Evolutionary conservation across 2,329 filamentous ascomycete genomes (phyloP).

Genomic region (Arthrobotrys conoides): DNA sequence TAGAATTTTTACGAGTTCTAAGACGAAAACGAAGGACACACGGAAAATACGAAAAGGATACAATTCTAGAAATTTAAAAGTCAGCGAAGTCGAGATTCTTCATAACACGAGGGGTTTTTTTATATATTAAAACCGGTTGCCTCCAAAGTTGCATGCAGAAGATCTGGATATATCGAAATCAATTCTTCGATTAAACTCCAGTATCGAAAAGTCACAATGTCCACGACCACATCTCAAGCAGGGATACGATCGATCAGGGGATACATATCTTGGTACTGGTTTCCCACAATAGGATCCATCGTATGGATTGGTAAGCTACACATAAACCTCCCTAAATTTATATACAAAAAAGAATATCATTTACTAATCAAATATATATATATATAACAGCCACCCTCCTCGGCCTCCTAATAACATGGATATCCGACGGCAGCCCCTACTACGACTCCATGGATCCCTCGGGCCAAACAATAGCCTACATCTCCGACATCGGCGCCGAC

Average conservation of each 20-base stretch:
- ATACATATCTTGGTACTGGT: slow-evolving; percentile 53
- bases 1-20: neutral
- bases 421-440: slow-evolving; percentile 71
- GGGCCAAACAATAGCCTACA: slow-evolving; percentile 77
- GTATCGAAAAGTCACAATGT: neutral
- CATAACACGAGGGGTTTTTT: neutral
- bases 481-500: slow-evolving; percentile 75
- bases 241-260: slow-evolving; percentile 6
- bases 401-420: slow-evolving; percentile 80
- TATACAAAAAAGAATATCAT: no score
- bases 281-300: slow-evolving; percentile 43
- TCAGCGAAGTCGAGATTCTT: neutral
- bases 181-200: neutral
- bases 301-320: slow-evolving; percentile 54
- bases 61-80: neutral
- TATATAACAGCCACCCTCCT: slow-evolving; percentile 77
- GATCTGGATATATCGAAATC: no score
- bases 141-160: no score
- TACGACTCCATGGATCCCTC: slow-evolving; percentile 74
- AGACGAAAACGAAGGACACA: neutral
- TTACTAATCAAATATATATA: no score
- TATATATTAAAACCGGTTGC: no score
- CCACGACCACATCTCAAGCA: slow-evolving; percentile 3
- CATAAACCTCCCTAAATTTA: neutral
- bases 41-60: neutral